Evolutionary conservation across 306 rosid species (phyloP), one percentile per base, ranked within the genome.

Genomic region (Acacia crassicarpa): DNA sequence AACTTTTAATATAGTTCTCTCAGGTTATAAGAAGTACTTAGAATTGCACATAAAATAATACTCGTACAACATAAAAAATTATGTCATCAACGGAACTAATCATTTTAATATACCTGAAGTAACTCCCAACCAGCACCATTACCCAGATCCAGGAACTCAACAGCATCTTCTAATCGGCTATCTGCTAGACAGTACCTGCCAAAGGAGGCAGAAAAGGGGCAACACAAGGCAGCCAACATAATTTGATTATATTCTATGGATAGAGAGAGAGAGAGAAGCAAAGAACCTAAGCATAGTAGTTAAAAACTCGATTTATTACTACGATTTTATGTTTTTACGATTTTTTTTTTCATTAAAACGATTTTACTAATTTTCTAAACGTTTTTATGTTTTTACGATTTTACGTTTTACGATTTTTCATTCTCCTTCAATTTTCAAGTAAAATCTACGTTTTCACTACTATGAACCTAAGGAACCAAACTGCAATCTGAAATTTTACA

Each of bases 41-140:
- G 20, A 30, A 22, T 14, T 65, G 70, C 67, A 27, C 67, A 25
- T 62, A 13, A 27, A 25, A 62, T 27, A 14, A 35, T 35, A 5
- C 40, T 35, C 40, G 6, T 35, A 35, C 6, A 35, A 35, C 19
- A 12, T 8, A 0, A 33, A 65, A 32, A 15, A 16, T 14, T 30
- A 14, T 27, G 68, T 27, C 40, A 48, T 48, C 44, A 72, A 27
- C n/a, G 14, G 19, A 5, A 74, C 15, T 40, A 9, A 44, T 68
- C 19, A 25, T 22, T 13, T 70, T 32, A 45, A 49, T 40, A 81
- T 75, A 95, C 99, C 97, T 95, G 94, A 80, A 95, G 99, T 77
- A 95, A 84, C 87, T 95, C 94, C 99, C 98, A 95, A 32, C 99
- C 99, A 74, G 99, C 98, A 72, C 99, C 88, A 82, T 89, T 81